A percentile compares a stretch with the other conserved stretches of the same genome.
Evolutionary conservation across 1,284 basidiomycete species (phyloP).

Genomic region (Sporisorium scitamineum): DNA sequence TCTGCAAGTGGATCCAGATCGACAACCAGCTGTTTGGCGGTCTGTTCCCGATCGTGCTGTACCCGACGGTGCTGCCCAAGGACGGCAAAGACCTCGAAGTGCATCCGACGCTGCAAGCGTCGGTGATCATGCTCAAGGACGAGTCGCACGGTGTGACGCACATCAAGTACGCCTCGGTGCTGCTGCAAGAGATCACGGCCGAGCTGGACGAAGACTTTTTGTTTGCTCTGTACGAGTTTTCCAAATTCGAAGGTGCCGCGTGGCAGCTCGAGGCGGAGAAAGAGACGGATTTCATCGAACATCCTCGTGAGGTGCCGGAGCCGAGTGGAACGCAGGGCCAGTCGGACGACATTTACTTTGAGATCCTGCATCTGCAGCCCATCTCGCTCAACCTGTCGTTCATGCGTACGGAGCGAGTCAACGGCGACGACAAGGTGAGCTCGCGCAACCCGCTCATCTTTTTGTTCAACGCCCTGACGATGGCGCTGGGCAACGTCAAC

Average conservation of each 20-base stretch:
- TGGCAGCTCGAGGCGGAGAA: constrained; percentile 50
- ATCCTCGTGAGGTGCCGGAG: constrained; percentile 83
- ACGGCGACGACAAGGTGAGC: constrained; percentile 78
- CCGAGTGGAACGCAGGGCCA: constrained; percentile 74
- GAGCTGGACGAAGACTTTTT: constrained; percentile 97
- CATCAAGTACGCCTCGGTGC: constrained; percentile 94
- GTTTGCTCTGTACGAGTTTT: constrained; percentile 90
- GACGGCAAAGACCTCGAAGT: constrained; percentile 82
- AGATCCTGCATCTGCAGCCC: constrained; percentile 96
- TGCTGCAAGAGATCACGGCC: constrained; percentile 93
- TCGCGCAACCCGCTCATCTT: constrained; percentile 87
- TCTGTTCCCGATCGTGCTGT: constrained; percentile 92
- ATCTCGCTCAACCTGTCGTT: constrained; percentile 93
- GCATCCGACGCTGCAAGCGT: constrained; percentile 89
- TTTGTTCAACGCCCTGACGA: constrained; percentile 91
- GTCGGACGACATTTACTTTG: constrained; percentile 84
- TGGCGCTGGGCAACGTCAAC: constrained; percentile 97
- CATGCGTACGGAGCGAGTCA: constrained; percentile 94
- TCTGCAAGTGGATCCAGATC: constrained; percentile 91
- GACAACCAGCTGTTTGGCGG: constrained; percentile 95
- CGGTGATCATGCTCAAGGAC: constrained; percentile 90
- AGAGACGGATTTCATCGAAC: constrained; percentile 76
- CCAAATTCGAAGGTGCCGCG: constrained; percentile 80
- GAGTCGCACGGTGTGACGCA: constrained; percentile 89
- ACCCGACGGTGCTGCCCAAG: constrained; percentile 90